Conservation (phyloP, 2,329 filamentous ascomycete genomes). For the Dactylellina drechsleri region DNA sequence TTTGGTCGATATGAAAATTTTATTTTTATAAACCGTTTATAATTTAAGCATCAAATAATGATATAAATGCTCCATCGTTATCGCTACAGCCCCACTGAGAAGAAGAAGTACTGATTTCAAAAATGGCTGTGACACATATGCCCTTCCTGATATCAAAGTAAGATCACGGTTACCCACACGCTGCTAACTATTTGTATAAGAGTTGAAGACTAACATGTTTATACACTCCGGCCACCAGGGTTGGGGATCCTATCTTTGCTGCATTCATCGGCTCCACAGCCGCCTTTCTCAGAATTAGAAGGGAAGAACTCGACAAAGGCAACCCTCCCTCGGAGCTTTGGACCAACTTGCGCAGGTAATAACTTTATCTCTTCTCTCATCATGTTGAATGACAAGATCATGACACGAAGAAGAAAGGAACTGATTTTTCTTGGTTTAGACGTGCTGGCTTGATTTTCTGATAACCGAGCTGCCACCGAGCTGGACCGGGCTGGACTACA, state of each 20-base stretch:
- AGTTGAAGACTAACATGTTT: no score
- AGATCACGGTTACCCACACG: not conserved
- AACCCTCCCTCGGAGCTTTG: slow-evolving; percentile 42
- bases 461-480: slow-evolving; percentile 11
- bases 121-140: slow-evolving; percentile 8
- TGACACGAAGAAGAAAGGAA: not conserved
- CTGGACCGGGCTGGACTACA: not conserved
- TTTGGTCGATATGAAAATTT: not conserved
- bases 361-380: not conserved
- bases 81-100: not conserved
- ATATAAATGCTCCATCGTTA: no score
- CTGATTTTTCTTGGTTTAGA: slow-evolving; percentile 7
- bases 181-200: not conserved
- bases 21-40: no score
- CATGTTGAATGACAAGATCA: no score
- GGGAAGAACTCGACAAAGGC: slow-evolving; percentile 66
- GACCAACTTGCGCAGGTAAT: slow-evolving; percentile 45
- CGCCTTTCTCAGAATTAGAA: slow-evolving; percentile 67
- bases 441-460: slow-evolving; percentile 40
- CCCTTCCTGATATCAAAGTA: slow-evolving; percentile 42
- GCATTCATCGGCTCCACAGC: slow-evolving; percentile 67
- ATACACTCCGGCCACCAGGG: no score
- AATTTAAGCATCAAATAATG: no score
- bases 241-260: slow-evolving; percentile 68
- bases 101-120: no score